Evolutionary conservation across 352 stramenopile genomes (phyloP), one percentile per base, ranked within the genome.

Genomic region (Globisporangium spinosum): DNA sequence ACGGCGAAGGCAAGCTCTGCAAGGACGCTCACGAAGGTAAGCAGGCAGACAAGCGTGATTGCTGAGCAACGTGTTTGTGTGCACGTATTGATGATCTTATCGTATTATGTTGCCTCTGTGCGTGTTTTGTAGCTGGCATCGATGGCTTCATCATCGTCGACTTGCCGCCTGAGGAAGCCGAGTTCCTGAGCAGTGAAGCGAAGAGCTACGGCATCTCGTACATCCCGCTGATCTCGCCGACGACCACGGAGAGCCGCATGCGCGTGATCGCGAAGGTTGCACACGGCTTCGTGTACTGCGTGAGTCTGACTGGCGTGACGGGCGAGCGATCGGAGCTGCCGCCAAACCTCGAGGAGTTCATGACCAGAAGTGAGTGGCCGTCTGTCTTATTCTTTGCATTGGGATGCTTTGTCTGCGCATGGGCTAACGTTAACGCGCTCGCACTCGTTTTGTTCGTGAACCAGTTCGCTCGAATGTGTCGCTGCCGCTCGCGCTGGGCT

Each of bases 61-160:
- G 17, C 8, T 51, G 43, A 23, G 43, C 2, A 9, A 22, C 9
- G 2, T 12, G 43, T 12, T 22, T 38, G 25, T 22, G n/a, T 27
- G 0, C 25, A 23, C 23, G n/a, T 35, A 1, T 45, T 53, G 65
- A 64, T 8, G 65, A 64, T 13, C 20, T 54, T 74, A 13, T 82
- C 80, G 56, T 77, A 70, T 22, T 65, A 54, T 20, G 17, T 29
- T 60, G 12, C 38, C 25, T 66, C 49, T 61, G 25, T 43, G 34
- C 23, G 0, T 40, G 22, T 23, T 58, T 25, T 73, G 60, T 68
- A 82, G 89, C 89, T 69, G 97, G 95, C 22, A 94, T 96, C 29
- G 95, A 99, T 77, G 97, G 98, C 58, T 99, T 99, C 70, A 99
- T 99, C 75, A 93, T 99, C 35, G 98, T 99, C 10, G 98, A 99